Evolutionary conservation across 1,284 basidiomycete species (phyloP), one percentile per base, ranked within the genome.

Genomic region (Melampsora abietis-canadensis): DNA sequence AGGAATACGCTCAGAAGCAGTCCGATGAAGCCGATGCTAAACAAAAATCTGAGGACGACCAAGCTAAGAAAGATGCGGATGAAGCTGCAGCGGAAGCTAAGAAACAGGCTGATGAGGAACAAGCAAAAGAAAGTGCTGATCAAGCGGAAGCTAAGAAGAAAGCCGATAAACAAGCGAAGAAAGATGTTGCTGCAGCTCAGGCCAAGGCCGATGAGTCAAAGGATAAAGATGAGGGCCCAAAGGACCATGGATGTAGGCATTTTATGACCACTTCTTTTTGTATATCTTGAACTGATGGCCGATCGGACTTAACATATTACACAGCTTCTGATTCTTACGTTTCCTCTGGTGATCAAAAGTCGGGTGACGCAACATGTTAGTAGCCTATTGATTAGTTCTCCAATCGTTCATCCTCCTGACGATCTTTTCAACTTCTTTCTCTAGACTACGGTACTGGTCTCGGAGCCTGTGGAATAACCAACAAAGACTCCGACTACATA

Each of bases 381-480:
- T 54, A n/a, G 21, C 8, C n/a, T 12, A 4, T 54, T 19, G 10
- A 8, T 51, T 10, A 37, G 34, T 51, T 0, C 10, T 54, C 15
- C 51, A 8, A 0, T 27, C 14, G 7, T 54, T 27, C 27, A 8
- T 54, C 7, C 0, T 8, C 19, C 19, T 54, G 27, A n/a, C n/a
- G 27, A 2, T n/a, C 51, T 14, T 54, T 27, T 21, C 21, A 0
- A 15, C 1, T 34, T 15, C 60, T n/a, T 30, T 27, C 31, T 27
- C 27, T 27, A 61, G 60, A 14, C 80, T 90, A 87, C 77, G 77
- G 76, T 0, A 81, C 86, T 70, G 90, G 88, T 75, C 85, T 90
- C 47, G 88, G 88, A 68, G 86, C 90, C 14, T 91, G 89, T 80
- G 90, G 89, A 61, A 84, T 85, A 78, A 85, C 83, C 68, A 89